These are phyloP conservation scores for Actinidia chinensis DNA, from an alignment of 179 eudicot genomes.

Conservation along the genomic window DNA sequence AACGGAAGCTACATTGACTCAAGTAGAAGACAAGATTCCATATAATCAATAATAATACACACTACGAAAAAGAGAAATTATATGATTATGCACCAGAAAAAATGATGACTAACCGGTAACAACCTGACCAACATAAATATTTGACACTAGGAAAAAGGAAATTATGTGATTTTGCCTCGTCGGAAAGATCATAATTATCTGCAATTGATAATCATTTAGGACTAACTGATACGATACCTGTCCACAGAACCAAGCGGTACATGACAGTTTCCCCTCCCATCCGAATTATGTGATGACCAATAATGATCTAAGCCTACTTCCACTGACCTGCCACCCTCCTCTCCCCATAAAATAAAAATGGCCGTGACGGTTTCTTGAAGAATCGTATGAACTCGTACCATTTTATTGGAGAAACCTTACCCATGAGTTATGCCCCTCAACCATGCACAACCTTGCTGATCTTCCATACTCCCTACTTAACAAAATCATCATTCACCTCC, in stretches of 20 bases:
- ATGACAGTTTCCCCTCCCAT: slow-evolving; percentile 67
- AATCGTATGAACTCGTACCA: not conserved
- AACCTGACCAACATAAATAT: too few species aligned
- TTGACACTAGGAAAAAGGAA: too few species aligned
- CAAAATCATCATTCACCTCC: slow-evolving; percentile 96
- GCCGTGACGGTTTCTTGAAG: not conserved
- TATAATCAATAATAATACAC: not conserved
- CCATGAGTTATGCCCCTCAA: slow-evolving; percentile 95
- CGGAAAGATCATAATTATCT: not conserved
- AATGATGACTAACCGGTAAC: too few species aligned
- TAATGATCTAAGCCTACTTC: slow-evolving; percentile 90
- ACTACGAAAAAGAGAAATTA: not conserved
- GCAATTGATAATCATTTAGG: not conserved
- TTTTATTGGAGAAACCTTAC: slow-evolving; percentile 41
- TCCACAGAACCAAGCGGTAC: slow-evolving; percentile 95
- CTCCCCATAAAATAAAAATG: slow-evolving; percentile 6
- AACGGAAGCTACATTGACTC: not conserved
- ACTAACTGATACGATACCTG: slow-evolving; percentile 49
- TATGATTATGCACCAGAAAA: not conserved
- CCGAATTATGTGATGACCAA: slow-evolving; percentile 83
- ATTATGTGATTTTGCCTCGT: too few species aligned
- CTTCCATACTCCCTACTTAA: slow-evolving; percentile 95
- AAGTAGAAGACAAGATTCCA: not conserved
- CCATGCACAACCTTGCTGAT: slow-evolving; percentile 88
- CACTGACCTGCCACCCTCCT: slow-evolving; percentile 83